These are phyloP conservation scores for Abrus precatorius DNA, from an alignment of 306 rosid species.

Conservation along the genomic window DNA sequence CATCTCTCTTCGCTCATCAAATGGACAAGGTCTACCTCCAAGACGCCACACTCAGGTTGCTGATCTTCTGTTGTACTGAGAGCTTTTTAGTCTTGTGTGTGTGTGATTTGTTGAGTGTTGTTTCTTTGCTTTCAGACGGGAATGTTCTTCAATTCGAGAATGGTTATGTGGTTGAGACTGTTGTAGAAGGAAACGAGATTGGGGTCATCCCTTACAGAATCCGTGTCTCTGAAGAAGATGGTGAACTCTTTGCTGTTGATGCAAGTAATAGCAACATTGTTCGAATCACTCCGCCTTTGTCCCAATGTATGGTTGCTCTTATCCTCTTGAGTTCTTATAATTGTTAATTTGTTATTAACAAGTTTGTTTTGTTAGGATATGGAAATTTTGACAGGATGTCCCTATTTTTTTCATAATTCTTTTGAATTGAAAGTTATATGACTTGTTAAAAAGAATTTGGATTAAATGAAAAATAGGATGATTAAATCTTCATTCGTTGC, in stretches of 20 bases:
- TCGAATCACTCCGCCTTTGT: conserved; percentile 84
- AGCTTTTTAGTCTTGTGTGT: background rate
- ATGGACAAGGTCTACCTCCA: conserved; percentile 88
- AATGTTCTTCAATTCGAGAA: conserved; percentile 88
- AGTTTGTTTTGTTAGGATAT: conserved; percentile 20
- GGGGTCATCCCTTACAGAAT: conserved; percentile 88
- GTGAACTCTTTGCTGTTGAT: conserved; percentile 91
- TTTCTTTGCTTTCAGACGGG: conserved; percentile 68
- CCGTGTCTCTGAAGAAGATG: conserved; percentile 86
- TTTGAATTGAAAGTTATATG: conserved; percentile 31
- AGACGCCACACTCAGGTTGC: conserved; percentile 77
- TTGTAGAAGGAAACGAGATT: conserved; percentile 84
- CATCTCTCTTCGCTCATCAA: conserved; percentile 79
- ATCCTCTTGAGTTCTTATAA: conserved; percentile 1
- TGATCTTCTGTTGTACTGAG: conserved; percentile 20
- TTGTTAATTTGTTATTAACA: conserved; percentile 3
- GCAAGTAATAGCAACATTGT: conserved; percentile 85
- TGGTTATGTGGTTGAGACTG: conserved; percentile 97
- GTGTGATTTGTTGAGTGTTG: conserved; percentile 2
- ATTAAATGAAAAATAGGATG: background rate
- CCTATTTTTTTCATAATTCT: background rate
- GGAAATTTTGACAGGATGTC: background rate
- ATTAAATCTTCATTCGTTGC: background rate
- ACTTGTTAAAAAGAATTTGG: conserved; percentile 1
- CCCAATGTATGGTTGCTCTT: conserved; percentile 75